A percentile compares a stretch with the other conserved stretches of the same genome.
phyloP scores from a whole-genome alignment of 1,284 basidiomycete species.

The Neolentinus lepideus region DNA sequence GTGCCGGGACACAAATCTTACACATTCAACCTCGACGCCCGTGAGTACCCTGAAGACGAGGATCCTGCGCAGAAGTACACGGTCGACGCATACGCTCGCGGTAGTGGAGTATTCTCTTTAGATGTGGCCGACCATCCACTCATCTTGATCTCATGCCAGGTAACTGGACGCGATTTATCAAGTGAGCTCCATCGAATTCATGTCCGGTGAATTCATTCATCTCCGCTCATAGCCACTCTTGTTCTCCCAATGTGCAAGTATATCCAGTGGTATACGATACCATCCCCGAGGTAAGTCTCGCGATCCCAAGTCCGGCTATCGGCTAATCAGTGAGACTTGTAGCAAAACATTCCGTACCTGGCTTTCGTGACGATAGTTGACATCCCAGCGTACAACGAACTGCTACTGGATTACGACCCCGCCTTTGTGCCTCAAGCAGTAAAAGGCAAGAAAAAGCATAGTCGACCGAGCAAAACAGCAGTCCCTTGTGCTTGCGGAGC shows the following conservation, averaged over 20 bases:
- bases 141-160: constrained; percentile 27
- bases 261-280: constrained; percentile 56
- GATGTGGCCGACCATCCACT: background rate
- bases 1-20: constrained; percentile 31
- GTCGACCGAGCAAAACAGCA: background rate
- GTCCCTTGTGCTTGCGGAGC: background rate
- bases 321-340: constrained; percentile 1
- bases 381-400: constrained; percentile 44
- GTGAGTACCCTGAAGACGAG: constrained; percentile 30
- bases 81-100: constrained; percentile 41
- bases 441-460: background rate
- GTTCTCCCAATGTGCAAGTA: constrained; percentile 47
- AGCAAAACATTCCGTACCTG: constrained; percentile 55
- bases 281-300: constrained; percentile 35
- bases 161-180: constrained; percentile 69
- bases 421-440: background rate
- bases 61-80: constrained; percentile 28
- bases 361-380: constrained; percentile 43
- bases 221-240: constrained; percentile 46
- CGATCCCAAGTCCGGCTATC: background rate
- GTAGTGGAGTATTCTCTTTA: constrained; percentile 25
- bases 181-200: constrained; percentile 31
- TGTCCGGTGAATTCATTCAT: constrained; percentile 1
- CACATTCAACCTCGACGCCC: constrained; percentile 53
- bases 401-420: constrained; percentile 61